Conservation (phyloP, 1,284 basidiomycete species). For the Rhizoctonia solani region DNA sequence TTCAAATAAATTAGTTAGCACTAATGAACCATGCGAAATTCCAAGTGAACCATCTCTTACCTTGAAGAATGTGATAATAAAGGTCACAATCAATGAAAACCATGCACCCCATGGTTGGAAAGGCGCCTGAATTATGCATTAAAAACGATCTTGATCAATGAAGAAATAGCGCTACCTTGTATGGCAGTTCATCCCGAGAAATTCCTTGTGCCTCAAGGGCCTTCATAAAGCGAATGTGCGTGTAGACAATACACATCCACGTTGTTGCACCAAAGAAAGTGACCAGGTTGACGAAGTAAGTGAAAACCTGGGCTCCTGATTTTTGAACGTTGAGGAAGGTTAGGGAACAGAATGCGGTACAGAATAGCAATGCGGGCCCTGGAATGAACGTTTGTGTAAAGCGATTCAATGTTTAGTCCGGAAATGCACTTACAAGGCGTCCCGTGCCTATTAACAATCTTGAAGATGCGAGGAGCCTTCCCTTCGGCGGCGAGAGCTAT, state of each 20-base stretch:
- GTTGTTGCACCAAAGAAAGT: slow-evolving; percentile 71
- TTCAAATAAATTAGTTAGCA: neutral
- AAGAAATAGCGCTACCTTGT: slow-evolving; percentile 15
- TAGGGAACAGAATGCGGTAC: slow-evolving; percentile 59
- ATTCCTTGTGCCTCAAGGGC: slow-evolving; percentile 68
- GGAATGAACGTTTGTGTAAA: neutral
- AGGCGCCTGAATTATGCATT: slow-evolving; percentile 51
- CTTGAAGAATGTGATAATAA: slow-evolving; percentile 67
- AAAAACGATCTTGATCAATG: slow-evolving; percentile 55
- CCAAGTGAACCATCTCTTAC: slow-evolving; percentile 41
- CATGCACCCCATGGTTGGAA: slow-evolving; percentile 66
- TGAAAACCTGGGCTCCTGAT: slow-evolving; percentile 61
- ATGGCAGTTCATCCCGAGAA: slow-evolving; percentile 57
- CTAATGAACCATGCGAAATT: neutral
- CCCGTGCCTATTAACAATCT: slow-evolving; percentile 52
- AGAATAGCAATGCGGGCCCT: slow-evolving; percentile 52
- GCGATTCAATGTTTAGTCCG: neutral
- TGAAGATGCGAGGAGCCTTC: slow-evolving; percentile 56
- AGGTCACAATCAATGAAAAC: slow-evolving; percentile 62
- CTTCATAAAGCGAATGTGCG: slow-evolving; percentile 74
- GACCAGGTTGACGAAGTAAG: slow-evolving; percentile 72
- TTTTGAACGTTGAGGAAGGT: slow-evolving; percentile 65
- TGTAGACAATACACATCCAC: slow-evolving; percentile 72
- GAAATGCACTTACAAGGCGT: slow-evolving; percentile 46
- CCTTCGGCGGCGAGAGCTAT: slow-evolving; percentile 54